phyloP scores from a whole-genome alignment of 75 land plant genomes.

The Selaginella tamariscina region DNA sequence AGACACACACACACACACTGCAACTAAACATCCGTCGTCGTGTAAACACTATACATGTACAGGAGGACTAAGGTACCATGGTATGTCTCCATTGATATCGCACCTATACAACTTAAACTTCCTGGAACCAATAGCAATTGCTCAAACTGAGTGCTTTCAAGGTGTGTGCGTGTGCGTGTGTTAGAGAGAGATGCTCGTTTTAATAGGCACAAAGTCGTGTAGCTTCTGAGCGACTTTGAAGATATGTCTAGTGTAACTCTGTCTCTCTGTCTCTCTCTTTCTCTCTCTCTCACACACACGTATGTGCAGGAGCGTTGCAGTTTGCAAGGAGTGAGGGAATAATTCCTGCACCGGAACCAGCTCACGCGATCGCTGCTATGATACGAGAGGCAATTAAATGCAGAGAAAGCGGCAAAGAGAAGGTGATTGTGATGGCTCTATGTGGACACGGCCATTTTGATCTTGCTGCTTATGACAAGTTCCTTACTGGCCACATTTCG shows the following conservation, averaged over 20 bases:
- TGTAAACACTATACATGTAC: conserved; percentile 5
- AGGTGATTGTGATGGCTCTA: conserved; percentile 76
- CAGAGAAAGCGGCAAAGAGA: conserved; percentile 60
- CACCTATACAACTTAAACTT: conserved; percentile 72
- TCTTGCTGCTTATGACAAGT: conserved; percentile 72
- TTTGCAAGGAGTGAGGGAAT: conserved; percentile 80
- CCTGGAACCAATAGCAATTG: conserved; percentile 77
- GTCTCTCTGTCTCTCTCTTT: neutral
- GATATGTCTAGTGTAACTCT: neutral
- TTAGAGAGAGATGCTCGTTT: neutral
- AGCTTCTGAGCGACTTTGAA: neutral
- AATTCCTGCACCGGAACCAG: conserved; percentile 89
- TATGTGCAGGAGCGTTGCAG: conserved; percentile 51
- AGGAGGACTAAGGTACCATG: conserved; percentile 92
- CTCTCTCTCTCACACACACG: neutral
- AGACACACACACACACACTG: too few relatives aligned
- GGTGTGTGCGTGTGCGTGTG: conserved; percentile 25
- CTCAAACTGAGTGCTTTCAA: conserved; percentile 83
- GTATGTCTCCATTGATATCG: conserved; percentile 89
- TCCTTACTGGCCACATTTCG: conserved; percentile 50
- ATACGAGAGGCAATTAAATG: conserved; percentile 77
- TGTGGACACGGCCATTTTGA: conserved; percentile 98
- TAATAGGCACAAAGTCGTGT: neutral
- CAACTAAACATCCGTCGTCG: too few relatives aligned
- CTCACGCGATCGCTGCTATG: conserved; percentile 91